Conservation (phyloP, 1,284 basidiomycete genomes). For the Caloboletus firmus region DNA sequence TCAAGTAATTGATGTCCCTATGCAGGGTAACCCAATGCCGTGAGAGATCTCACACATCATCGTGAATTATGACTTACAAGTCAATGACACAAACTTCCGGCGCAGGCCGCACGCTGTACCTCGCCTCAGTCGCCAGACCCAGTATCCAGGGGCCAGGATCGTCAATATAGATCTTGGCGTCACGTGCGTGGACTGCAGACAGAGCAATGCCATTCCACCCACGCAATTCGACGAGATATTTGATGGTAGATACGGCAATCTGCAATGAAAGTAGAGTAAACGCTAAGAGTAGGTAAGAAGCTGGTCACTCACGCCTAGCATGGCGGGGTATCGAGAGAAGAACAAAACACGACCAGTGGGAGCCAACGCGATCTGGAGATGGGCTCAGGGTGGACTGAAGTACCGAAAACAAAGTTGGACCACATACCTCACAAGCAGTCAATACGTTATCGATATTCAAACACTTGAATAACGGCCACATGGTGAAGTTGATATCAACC, state of each 20-base stretch:
- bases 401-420: neutral
- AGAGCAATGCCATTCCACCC: constrained; percentile 92
- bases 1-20: constrained; percentile 90
- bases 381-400: neutral
- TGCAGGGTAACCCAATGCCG: neutral
- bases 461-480: constrained; percentile 97
- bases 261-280: constrained; percentile 25
- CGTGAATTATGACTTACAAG: constrained; percentile 55
- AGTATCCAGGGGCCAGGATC: constrained; percentile 93
- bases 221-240: constrained; percentile 89
- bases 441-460: constrained; percentile 93
- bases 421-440: constrained; percentile 83
- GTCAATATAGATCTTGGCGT: constrained; percentile 87
- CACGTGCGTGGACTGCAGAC: constrained; percentile 84
- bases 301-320: constrained; percentile 67
- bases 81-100: constrained; percentile 90
- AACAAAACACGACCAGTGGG: constrained; percentile 91
- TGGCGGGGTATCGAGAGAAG: constrained; percentile 86
- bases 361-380: constrained; percentile 78
- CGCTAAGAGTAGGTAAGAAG: neutral
- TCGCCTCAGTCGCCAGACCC: constrained; percentile 84
- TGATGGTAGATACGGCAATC: constrained; percentile 86
- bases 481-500: constrained; percentile 89
- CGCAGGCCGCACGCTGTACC: constrained; percentile 72
- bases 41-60: neutral